Evolutionary conservation across 306 rosid species (phyloP), one percentile per base, ranked within the genome.

Genomic region (Gynostemma pentaphyllum): DNA sequence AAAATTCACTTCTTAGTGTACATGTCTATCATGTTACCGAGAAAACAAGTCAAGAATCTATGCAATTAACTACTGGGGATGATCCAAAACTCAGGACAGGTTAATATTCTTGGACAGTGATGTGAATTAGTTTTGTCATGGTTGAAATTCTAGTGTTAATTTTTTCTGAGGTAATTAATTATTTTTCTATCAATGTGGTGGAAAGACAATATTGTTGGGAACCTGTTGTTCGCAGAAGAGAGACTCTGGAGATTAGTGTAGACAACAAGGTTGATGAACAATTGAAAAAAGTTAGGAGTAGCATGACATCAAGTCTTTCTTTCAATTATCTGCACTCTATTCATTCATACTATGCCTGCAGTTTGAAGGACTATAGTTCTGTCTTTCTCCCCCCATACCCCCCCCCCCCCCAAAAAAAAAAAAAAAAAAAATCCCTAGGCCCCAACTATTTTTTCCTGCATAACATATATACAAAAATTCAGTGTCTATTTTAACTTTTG

Each of bases 401-500:
- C n/a, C n/a, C n/a, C n/a, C n/a, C n/a, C n/a, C n/a, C n/a, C n/a
- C n/a, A n/a, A n/a, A n/a, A n/a, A n/a, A n/a, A n/a, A n/a, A n/a
- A n/a, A n/a, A n/a, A n/a, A n/a, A n/a, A n/a, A n/a, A n/a, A 14
- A 40, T 4, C 23, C 14, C 6, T 13, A 34, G 22, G 48, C 23
- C 40, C 36, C 40, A 13, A n/a, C n/a, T n/a, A n/a, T n/a, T n/a
- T n/a, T n/a, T 40, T 40, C 5, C 34, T 61, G 21, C 1, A 21
- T 23, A 21, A 60, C 9, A 60, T 23, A 39, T 60, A 10, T 37
- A 13, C 37, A 52, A 27, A 14, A 2, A 52, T 14, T 12, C 14
- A 2, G 60, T 60, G 37, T 70, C 48, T 7, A 24, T 13, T 73
- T 74, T 81, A 36, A 81, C 76, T 60, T 44, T 52, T 68, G 41